Evolutionary conservation across 1,284 basidiomycete genomes (phyloP).

Genomic region (Trichosporon coremiiforme): DNA sequence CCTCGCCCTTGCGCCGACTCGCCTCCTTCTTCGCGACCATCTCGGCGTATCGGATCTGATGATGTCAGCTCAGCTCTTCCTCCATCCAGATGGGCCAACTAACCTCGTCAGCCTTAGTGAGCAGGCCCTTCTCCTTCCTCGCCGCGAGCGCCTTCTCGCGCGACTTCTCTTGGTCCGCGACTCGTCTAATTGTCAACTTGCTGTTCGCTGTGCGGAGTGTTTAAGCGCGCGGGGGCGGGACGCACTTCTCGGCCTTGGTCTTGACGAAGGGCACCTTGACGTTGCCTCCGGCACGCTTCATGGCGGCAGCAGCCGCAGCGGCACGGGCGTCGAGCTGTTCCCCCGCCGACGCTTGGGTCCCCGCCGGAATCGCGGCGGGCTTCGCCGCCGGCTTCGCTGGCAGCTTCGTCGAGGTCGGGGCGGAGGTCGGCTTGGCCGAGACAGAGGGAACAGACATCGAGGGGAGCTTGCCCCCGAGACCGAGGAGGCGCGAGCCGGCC

Average conservation of each 20-base stretch:
- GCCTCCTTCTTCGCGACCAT: constrained; percentile 48
- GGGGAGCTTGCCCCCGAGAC: constrained; percentile 20
- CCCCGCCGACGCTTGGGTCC: constrained; percentile 11
- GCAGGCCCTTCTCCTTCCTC: constrained; percentile 54
- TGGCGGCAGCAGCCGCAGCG: constrained; percentile 50
- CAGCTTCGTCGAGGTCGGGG: neutral
- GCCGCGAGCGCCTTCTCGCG: constrained; percentile 51
- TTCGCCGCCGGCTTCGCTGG: constrained; percentile 15
- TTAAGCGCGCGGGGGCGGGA: constrained; percentile 8
- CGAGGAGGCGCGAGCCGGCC: constrained; percentile 40
- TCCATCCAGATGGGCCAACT: too few relatives aligned
- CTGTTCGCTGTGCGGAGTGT: too few relatives aligned
- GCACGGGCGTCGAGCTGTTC: constrained; percentile 43
- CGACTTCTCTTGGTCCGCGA: constrained; percentile 30
- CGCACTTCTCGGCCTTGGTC: constrained; percentile 53
- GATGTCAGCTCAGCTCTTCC: constrained; percentile 14
- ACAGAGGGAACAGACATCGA: neutral
- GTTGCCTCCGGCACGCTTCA: constrained; percentile 52
- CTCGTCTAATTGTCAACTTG: neutral
- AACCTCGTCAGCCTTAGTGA: constrained; percentile 55
- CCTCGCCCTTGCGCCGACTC: constrained; percentile 38
- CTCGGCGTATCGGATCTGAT: constrained; percentile 53
- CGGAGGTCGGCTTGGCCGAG: neutral
- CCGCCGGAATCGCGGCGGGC: too few relatives aligned
- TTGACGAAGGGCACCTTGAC: constrained; percentile 55